Percentiles rank a stretch among this genome's conserved stretches.
Evolutionary conservation across 2,329 filamentous ascomycete species (phyloP).

Genomic region (Monosporascus sp.): DNA sequence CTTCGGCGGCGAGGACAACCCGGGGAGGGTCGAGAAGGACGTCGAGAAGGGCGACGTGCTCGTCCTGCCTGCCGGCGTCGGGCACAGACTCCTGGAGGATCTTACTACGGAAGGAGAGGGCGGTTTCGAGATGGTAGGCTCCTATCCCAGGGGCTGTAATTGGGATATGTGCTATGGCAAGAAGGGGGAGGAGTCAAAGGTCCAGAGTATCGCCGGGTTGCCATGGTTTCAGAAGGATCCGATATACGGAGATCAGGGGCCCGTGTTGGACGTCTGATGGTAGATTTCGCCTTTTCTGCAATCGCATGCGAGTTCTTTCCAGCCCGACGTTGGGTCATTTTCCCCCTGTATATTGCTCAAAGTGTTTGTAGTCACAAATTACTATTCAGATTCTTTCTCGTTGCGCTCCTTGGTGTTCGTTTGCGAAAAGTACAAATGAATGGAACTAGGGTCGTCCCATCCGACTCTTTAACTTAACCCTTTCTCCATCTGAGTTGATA

Average conservation of each 20-base stretch:
- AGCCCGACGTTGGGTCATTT: too few relatives aligned
- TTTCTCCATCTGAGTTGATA: too few relatives aligned
- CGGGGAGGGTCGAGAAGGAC: conserved; percentile 46
- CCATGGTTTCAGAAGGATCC: conserved; percentile 57
- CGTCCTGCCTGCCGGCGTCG: conserved; percentile 60
- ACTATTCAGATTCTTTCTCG: too few relatives aligned
- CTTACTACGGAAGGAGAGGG: conserved; percentile 11
- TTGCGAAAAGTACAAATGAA: too few relatives aligned
- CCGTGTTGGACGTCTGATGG: conserved; percentile 36
- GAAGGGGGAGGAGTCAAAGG: conserved; percentile 47
- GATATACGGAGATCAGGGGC: conserved; percentile 51
- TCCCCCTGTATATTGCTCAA: too few relatives aligned
- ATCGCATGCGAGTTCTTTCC: too few relatives aligned
- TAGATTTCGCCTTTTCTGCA: background rate
- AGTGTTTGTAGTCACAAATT: too few relatives aligned
- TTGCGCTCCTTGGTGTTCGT: too few relatives aligned
- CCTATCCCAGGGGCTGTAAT: conserved; percentile 51
- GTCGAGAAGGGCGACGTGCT: conserved; percentile 58
- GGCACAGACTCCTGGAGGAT: conserved; percentile 58
- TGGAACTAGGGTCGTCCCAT: too few relatives aligned
- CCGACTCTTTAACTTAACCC: too few relatives aligned
- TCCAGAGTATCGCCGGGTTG: conserved; percentile 41
- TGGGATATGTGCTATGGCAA: conserved; percentile 73
- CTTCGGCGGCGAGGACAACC: conserved; percentile 62
- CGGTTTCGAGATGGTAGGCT: conserved; percentile 62